These are phyloP conservation scores for Suillus plorans DNA, from an alignment of 768 basidiomycete genomes.

Conservation along the genomic window DNA sequence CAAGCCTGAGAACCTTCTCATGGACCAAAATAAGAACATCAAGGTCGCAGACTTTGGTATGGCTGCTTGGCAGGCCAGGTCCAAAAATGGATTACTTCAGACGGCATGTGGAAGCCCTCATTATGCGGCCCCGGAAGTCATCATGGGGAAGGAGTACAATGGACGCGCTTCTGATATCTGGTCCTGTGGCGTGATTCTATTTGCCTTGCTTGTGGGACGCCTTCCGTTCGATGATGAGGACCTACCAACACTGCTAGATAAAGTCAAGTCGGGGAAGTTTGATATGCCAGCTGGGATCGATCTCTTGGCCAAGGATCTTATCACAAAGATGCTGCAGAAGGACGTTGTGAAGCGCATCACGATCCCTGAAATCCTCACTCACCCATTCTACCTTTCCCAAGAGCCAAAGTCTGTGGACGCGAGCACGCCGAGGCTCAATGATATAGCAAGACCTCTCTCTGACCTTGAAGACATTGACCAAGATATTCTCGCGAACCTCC, in stretches of 20 bases:
- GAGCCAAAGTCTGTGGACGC: slow-evolving; percentile 42
- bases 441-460: slow-evolving; percentile 68
- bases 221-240: slow-evolving; percentile 96
- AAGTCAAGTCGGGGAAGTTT: slow-evolving; percentile 73
- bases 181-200: slow-evolving; percentile 95
- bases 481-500: slow-evolving; percentile 87
- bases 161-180: slow-evolving; percentile 92
- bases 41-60: slow-evolving; percentile 98
- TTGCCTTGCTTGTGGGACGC: slow-evolving; percentile 80
- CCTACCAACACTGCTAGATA: slow-evolving; percentile 70
- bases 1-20: slow-evolving; percentile 91
- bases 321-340: slow-evolving; percentile 76
- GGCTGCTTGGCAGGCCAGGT: slow-evolving; percentile 84
- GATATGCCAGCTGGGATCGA: slow-evolving; percentile 74
- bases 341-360: slow-evolving; percentile 77
- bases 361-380: slow-evolving; percentile 74
- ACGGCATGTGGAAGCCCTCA: slow-evolving; percentile 95
- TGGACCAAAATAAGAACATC: slow-evolving; percentile 81
- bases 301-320: slow-evolving; percentile 69
- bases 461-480: slow-evolving; percentile 70
- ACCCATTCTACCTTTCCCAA: slow-evolving; percentile 74
- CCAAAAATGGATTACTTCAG: slow-evolving; percentile 55
- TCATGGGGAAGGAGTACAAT: slow-evolving; percentile 79
- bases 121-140: slow-evolving; percentile 92
- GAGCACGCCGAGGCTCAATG: slow-evolving; percentile 59